Evolutionary conservation across 768 basidiomycete genomes (phyloP), one percentile per base, ranked within the genome.

Genomic region (Suillus subaureus): DNA sequence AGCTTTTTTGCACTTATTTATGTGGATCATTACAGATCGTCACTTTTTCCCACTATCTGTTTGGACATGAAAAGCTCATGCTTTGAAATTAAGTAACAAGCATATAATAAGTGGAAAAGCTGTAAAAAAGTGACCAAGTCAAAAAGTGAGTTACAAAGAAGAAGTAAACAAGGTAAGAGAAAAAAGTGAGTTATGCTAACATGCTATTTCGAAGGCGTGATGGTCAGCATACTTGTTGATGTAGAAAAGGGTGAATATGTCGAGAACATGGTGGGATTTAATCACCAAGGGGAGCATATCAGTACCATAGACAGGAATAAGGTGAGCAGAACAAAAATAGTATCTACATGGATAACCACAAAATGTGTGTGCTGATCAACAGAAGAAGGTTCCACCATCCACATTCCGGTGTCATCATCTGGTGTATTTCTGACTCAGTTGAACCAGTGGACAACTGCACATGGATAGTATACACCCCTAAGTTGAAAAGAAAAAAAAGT

Each of bases 151-250:
- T n/a, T 11, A 23, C 4, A 47, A 47, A 0, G n/a, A 47, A 12
- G 4, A 47, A 45, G 43, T 21, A 39, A 42, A 42, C 42, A 42
- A 42, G 42, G 16, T 47, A 47, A 45, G 21, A 21, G 43, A n/a
- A 45, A 45, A n/a, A 45, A 45, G 43, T 45, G 21, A n/a, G 15
- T 16, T 21, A 45, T n/a, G 47, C 43, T 55, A 72, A 58, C 57
- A 71, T 39, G 69, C 67, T 31, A 71, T 65, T 65, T 66, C 47
- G 33, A 66, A 66, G 13, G 68, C 62, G 66, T 80, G 79, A 64
- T 79, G 74, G 47, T 80, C 78, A 16, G 71, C 64, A 61, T 72
- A 78, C 12, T 39, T 39, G 12, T 39, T 39, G 37, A 39, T 13
- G 4, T 39, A 13, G 37, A 39, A 39, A 39, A 39, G 37, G 37